Percentiles rank a stretch among this genome's conserved stretches.
phyloP scores from a whole-genome alignment of 2,329 filamentous ascomycete genomes.

The Escovopsis weberi region DNA sequence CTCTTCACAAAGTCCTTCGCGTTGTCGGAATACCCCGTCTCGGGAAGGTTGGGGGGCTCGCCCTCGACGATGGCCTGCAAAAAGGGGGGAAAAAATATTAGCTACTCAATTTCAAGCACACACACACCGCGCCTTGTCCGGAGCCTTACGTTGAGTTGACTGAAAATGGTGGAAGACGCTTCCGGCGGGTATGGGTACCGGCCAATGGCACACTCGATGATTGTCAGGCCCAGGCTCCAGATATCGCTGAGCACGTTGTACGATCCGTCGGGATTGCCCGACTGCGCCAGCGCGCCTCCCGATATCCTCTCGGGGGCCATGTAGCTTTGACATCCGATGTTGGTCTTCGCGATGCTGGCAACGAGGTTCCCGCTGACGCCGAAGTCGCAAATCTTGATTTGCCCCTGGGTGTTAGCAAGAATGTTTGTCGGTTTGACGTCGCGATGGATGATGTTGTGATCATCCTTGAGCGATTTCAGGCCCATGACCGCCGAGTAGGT shows the following conservation, averaged over 20 bases:
- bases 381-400: slow-evolving; percentile 98
- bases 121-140: too few relatives aligned
- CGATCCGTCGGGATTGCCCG: slow-evolving; percentile 59
- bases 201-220: slow-evolving; percentile 92
- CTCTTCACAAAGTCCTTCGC: slow-evolving; percentile 78
- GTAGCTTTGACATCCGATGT: slow-evolving; percentile 97
- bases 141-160: slow-evolving; percentile 75
- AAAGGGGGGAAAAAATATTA: slow-evolving; percentile 3
- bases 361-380: slow-evolving; percentile 94
- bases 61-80: slow-evolving; percentile 88
- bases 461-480: slow-evolving; percentile 84
- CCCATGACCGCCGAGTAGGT: slow-evolving; percentile 82
- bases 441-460: slow-evolving; percentile 97
- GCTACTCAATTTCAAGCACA: not conserved
- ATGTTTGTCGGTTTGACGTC: slow-evolving; percentile 99
- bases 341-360: slow-evolving; percentile 94
- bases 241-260: slow-evolving; percentile 98
- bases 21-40: slow-evolving; percentile 59
- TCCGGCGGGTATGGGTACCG: slow-evolving; percentile 94
- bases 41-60: slow-evolving; percentile 78
- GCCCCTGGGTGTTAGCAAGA: slow-evolving; percentile 73
- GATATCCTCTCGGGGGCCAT: slow-evolving; percentile 97
- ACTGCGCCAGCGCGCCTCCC: slow-evolving; percentile 62
- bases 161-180: slow-evolving; percentile 97
- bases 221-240: slow-evolving; percentile 86